Base-by-base conservation (phyloP, 441 rosid species). In the Brassica balearica region DNA sequence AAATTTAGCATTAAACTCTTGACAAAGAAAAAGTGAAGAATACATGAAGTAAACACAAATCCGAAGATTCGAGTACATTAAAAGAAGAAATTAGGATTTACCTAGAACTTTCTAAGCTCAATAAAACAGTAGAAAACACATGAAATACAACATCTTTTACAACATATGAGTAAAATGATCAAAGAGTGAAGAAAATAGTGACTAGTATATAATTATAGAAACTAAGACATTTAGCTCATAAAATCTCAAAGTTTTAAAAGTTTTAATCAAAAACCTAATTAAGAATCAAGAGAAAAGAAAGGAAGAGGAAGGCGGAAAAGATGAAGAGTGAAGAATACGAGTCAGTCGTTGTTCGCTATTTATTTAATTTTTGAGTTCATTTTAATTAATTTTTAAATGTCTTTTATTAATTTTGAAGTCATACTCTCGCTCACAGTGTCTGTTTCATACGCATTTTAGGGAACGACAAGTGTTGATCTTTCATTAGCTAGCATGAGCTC, bases 341-440 rank as follows among this genome's bases (percentile, higher is more conserved):
- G 72, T 55, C 65, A 65, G 77, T 74, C 65, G 71, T 65, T 65
- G 77, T 66, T 74, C 68, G 58, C 58, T 71, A 65, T 66, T 74
- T 74, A 66, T 71, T 74, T 66, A 34, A 22, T 53, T 20, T 48
- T 60, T 20, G 2, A 5, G 11, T 65, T 43, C 4, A n/a, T 10
- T 74, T 51, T 48, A 48, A 29, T 73, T 32, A 23, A 23, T 15
- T 41, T 46, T 22, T 15, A 36, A 22, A 55, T 56, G n/a, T 41
- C 15, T 23, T 72, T 72, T 61, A 71, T 71, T 71, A 71, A 38
- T 70, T 32, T 70, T 12, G 25, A 1, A 41, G 17, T 43, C 41
- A 22, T 25, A 36, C 27, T 43, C 46, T 72, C 41, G 1, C 10
- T 3, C 15, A 0, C 0, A 0, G 68, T n/a, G 19, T 38, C 11